Percentiles rank a stretch among this genome's conserved stretches.
Conservation (phyloP, 202 grass and related monocot genomes). For the Bolboschoenoplectus hybrid region DNA sequence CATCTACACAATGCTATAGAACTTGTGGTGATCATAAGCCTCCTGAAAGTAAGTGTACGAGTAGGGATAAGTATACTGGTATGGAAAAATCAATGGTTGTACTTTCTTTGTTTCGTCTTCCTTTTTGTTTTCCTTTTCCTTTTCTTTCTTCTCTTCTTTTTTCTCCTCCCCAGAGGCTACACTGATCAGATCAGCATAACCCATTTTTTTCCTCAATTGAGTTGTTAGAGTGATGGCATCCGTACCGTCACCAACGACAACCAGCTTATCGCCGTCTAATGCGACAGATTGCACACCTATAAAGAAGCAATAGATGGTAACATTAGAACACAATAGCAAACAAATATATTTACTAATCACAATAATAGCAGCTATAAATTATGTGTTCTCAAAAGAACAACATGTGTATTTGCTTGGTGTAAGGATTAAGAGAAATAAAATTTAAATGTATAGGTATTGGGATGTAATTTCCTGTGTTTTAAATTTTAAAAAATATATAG, state of each 20-base stretch:
- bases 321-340: neutral
- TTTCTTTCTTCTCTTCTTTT: neutral
- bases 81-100: neutral
- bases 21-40: neutral
- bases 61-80: neutral
- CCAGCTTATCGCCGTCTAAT: conserved; percentile 59
- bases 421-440: too few relatives aligned
- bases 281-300: conserved; percentile 56
- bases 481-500: too few relatives aligned
- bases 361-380: too few relatives aligned
- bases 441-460: too few relatives aligned
- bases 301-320: neutral
- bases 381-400: too few relatives aligned
- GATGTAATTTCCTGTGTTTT: too few relatives aligned
- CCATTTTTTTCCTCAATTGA: conserved; percentile 48
- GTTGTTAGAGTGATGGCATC: conserved; percentile 33
- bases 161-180: neutral
- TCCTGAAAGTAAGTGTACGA: neutral
- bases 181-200: conserved; percentile 36
- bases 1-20: neutral
- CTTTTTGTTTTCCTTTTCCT: neutral
- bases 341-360: neutral
- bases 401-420: too few relatives aligned
- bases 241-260: conserved; percentile 50
- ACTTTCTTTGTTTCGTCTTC: neutral